phyloP scores from a whole-genome alignment of 331 rosid genomes.

The Quercus lobata region DNA sequence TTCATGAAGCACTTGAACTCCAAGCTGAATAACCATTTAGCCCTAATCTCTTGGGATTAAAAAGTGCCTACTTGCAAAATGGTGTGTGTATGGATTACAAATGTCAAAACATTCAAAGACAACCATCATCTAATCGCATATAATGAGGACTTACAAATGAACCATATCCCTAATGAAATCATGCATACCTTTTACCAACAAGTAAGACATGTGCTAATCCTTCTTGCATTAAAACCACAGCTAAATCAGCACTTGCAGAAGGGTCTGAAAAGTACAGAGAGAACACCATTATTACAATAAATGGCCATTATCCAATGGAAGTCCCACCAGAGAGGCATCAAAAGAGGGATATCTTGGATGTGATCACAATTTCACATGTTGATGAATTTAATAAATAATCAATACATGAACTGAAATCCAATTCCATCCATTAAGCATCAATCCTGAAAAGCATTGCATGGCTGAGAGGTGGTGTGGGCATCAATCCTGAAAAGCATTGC shows the following conservation, averaged over 20 bases:
- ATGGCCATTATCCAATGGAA: not conserved
- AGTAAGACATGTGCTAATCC: slow-evolving; percentile 92
- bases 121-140: not conserved
- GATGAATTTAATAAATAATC: not conserved
- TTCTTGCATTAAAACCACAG: slow-evolving; percentile 98
- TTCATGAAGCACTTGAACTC: no score
- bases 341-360: no score
- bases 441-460: no score
- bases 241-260: slow-evolving; percentile 92
- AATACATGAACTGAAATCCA: not conserved
- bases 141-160: not conserved
- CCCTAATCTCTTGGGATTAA: no score
- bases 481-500: not conserved
- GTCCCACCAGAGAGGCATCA: not conserved
- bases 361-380: not conserved
- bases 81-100: not conserved
- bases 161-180: not conserved
- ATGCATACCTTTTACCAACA: slow-evolving; percentile 75
- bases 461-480: no score
- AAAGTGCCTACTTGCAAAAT: not conserved
- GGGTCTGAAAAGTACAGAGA: slow-evolving; percentile 60
- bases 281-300: not conserved
- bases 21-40: no score
- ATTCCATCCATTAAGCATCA: not conserved
- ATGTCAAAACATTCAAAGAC: not conserved